These are phyloP conservation scores for Fusarium sp. DNA, from an alignment of 2,329 filamentous ascomycete genomes.

Conservation along the genomic window DNA sequence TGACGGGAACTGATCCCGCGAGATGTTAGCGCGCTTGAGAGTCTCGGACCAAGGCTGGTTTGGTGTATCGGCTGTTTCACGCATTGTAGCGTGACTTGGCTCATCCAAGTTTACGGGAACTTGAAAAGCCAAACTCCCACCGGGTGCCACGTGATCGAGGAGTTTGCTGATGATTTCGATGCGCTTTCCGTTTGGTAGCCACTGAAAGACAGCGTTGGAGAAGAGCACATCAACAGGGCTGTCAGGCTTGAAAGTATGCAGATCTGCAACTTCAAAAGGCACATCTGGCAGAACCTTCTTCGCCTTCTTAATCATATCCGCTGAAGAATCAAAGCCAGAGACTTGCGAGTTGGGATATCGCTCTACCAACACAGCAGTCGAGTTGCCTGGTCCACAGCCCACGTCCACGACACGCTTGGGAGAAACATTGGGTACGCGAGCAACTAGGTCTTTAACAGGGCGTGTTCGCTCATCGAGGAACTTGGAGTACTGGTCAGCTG, in stretches of 20 bases:
- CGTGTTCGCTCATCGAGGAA: constrained; percentile 67
- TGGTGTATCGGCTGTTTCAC: constrained; percentile 53
- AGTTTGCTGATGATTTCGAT: constrained; percentile 61
- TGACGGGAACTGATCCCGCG: constrained; percentile 63
- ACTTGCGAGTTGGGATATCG: constrained; percentile 63
- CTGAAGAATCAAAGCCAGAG: constrained; percentile 66
- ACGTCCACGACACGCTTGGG: constrained; percentile 66
- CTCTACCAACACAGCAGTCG: constrained; percentile 62
- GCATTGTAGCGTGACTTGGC: constrained; percentile 65
- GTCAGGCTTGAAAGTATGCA: constrained; percentile 56
- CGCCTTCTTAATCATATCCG: constrained; percentile 68
- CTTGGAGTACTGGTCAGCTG: constrained; percentile 68
- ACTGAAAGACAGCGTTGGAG: constrained; percentile 71
- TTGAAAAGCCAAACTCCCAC: constrained; percentile 68
- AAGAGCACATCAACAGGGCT: constrained; percentile 61
- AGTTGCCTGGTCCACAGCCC: constrained; percentile 72
- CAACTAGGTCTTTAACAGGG: constrained; percentile 65
- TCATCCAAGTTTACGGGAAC: constrained; percentile 62
- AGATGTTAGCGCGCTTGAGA: constrained; percentile 51
- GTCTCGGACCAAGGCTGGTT: constrained; percentile 55
- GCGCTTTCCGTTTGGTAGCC: constrained; percentile 61
- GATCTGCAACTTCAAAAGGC: constrained; percentile 61
- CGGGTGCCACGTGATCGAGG: constrained; percentile 55
- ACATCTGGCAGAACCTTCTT: constrained; percentile 55
- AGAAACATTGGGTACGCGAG: constrained; percentile 57